Conservation (phyloP, 2,329 filamentous ascomycete genomes). For the Phaeosphaeriaceae sp. region DNA sequence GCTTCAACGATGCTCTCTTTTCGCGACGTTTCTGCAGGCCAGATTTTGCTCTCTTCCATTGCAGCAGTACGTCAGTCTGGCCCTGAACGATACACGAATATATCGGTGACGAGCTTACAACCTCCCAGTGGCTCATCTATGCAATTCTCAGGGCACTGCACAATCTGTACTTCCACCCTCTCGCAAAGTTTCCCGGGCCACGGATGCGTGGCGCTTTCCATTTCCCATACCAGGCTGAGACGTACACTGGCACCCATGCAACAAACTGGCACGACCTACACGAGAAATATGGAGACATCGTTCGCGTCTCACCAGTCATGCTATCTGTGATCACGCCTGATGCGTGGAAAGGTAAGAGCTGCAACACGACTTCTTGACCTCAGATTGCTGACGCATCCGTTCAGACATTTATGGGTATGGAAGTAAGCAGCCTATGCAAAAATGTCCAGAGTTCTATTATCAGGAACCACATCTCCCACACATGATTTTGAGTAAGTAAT, state of each 20-base stretch:
- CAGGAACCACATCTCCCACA: neutral
- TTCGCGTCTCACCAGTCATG: slow-evolving; percentile 11
- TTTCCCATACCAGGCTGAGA: slow-evolving; percentile 2
- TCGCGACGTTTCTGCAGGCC: neutral
- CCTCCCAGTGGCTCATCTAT: neutral
- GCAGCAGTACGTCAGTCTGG: neutral
- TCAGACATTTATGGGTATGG: slow-evolving; percentile 20
- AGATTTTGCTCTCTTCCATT: neutral
- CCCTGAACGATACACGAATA: neutral
- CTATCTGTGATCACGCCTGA: slow-evolving; percentile 17
- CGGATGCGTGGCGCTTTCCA: slow-evolving; percentile 1
- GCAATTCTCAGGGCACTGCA: neutral
- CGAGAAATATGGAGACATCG: slow-evolving; percentile 17
- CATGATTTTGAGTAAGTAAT: slow-evolving; percentile 8
- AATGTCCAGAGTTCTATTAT: slow-evolving; percentile 17
- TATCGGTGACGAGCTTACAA: neutral
- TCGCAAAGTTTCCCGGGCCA: slow-evolving; percentile 12
- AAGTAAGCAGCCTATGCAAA: slow-evolving; percentile 12
- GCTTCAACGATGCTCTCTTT: neutral
- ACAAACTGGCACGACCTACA: slow-evolving; percentile 11
- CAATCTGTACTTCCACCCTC: slow-evolving; percentile 11
- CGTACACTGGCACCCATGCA: neutral
- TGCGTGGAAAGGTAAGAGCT: neutral
- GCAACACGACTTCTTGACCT: neutral
- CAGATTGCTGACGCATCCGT: slow-evolving; percentile 11